phyloP scores from a whole-genome alignment of 78 protist species.

The Tieghemostelium lacteum region DNA sequence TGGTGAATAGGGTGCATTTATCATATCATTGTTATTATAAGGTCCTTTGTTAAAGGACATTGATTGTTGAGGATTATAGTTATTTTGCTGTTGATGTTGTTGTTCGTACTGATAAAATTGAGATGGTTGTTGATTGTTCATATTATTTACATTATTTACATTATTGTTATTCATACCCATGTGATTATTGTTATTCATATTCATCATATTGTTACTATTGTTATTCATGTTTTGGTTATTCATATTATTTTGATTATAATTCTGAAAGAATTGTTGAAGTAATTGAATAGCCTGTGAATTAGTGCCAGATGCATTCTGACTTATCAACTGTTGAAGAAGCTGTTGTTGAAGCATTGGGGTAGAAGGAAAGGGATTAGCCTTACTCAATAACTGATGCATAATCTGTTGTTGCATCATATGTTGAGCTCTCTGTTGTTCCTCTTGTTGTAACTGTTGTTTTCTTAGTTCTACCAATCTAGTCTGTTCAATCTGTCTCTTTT shows the following conservation, averaged over 20 bases:
- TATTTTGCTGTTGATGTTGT: neutral
- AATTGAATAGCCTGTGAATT: neutral
- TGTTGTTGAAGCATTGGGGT: neutral
- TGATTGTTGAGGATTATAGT: neutral
- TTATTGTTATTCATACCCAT: neutral
- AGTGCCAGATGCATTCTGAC: neutral
- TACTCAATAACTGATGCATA: too few species aligned
- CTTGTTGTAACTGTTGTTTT: constrained; percentile 7
- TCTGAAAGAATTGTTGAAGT: neutral
- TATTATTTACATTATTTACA: too few species aligned
- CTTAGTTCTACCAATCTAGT: neutral
- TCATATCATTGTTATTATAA: neutral
- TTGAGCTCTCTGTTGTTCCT: neutral
- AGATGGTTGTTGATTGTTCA: neutral
- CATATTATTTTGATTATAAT: too few species aligned
- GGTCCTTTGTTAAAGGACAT: neutral
- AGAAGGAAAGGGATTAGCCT: neutral
- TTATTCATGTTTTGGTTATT: neutral
- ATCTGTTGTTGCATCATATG: neutral
- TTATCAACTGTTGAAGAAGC: neutral
- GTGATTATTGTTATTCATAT: neutral
- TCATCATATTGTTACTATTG: neutral
- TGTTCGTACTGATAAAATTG: neutral
- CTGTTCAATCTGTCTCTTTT: neutral
- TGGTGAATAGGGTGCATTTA: neutral